Evolutionary conservation across 768 basidiomycete species (phyloP), one percentile per base, ranked within the genome.

Genomic region (Collybia sp.): DNA sequence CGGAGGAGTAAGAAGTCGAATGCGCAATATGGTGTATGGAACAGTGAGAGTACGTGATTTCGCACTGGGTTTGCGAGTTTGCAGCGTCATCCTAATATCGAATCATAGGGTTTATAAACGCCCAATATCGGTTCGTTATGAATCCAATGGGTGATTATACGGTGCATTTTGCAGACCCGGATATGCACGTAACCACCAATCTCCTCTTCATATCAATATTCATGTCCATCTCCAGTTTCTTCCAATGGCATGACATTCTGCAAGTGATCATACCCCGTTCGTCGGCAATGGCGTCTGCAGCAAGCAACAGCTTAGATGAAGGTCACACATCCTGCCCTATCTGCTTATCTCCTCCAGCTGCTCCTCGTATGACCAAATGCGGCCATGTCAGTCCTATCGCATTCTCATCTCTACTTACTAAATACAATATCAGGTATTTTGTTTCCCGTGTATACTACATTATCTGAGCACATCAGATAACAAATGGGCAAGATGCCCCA

Each of bases 161-260:
- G 13, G 94, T 88, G 5, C 93, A 96, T 64, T 94, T 97, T 60
- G 93, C 92, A 35, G 94, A 97, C 64, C 93, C 96, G 30, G 96
- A 99, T 66, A 94, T 98, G 88, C 88, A 64, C 58, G 89, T 72
- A 48, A 49, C 45, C 50, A 42, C 51, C 41, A 32, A 35, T 39
- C 31, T 19, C 35, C 31, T 43, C 42, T 30, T 49, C 30, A 35
- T 35, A 42, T 30, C 48, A 38, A 49, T 39, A 40, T 44, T 16
- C 30, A n/a, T 16, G 4, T 11, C 5, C 18, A 36, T 46, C 45
- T 44, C 37, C 50, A 96, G 93, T 58, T 93, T 87, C 70, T 90
- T 95, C 63, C 90, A 93, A 72, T 96, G 93, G 93, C 80, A 88
- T 13, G 92, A 97, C 66, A 88, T 99, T 56, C 72, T 96, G 8